Conservation (phyloP, 176 grass and related monocot species). For the Musa beccarii region DNA sequence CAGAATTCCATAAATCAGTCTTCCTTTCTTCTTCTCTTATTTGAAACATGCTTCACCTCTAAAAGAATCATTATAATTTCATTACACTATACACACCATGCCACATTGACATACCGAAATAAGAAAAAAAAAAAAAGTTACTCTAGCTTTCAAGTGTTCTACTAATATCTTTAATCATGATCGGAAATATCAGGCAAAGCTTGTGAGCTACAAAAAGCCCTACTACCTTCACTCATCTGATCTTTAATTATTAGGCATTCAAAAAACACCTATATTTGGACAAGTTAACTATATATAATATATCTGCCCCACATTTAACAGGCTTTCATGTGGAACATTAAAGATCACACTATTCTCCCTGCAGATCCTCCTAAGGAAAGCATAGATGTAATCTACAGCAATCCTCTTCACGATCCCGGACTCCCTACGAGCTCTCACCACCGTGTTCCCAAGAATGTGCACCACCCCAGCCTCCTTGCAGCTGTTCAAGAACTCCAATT, state of each 20-base stretch:
- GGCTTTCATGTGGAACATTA: slow-evolving; percentile 63
- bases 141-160: neutral
- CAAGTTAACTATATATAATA: slow-evolving; percentile 43
- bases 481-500: slow-evolving; percentile 54
- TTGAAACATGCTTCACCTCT: too few species aligned
- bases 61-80: too few species aligned
- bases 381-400: slow-evolving; percentile 50
- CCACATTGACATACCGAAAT: neutral
- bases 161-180: neutral
- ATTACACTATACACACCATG: too few species aligned
- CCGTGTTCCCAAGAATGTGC: slow-evolving; percentile 66
- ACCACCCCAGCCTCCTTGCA: slow-evolving; percentile 71
- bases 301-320: slow-evolving; percentile 78
- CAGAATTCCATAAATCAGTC: too few species aligned
- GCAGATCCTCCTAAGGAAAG: slow-evolving; percentile 55
- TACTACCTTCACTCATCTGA: neutral
- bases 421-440: slow-evolving; percentile 43
- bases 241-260: neutral
- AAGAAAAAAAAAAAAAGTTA: neutral
- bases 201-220: neutral
- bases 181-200: neutral
- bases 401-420: slow-evolving; percentile 51
- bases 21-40: too few species aligned
- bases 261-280: neutral
- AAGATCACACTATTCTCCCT: slow-evolving; percentile 77